A percentile compares a stretch with the other conserved stretches of the same genome.
Evolutionary conservation across 2,329 filamentous ascomycete species (phyloP).

Genomic region (Huntiella bhutanensis): DNA sequence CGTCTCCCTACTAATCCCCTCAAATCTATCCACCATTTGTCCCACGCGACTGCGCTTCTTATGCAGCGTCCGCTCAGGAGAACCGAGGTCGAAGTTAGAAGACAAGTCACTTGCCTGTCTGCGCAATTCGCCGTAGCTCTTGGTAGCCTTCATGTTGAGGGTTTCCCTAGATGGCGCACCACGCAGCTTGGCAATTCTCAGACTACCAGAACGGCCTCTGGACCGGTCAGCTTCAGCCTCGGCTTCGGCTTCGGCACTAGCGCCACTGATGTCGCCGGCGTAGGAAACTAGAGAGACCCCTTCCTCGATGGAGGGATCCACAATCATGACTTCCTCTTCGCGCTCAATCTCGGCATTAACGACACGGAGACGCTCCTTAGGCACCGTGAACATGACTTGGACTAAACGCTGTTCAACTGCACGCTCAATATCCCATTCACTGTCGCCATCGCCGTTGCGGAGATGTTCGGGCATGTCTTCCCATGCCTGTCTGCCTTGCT

Average conservation of each 20-base stretch:
- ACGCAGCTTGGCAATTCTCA: not conserved
- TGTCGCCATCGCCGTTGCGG: conserved; percentile 18
- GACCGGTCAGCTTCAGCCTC: not conserved
- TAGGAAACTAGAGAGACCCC: conserved; percentile 7
- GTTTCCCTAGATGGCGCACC: conserved; percentile 2
- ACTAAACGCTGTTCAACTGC: conserved; percentile 53
- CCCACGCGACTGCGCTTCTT: conserved; percentile 28
- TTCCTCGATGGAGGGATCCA: conserved; percentile 7
- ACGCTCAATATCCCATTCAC: conserved; percentile 61
- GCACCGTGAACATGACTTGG: conserved; percentile 85
- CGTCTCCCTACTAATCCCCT: conserved; percentile 25
- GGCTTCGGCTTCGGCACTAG: not conserved
- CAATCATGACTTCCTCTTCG: conserved; percentile 9
- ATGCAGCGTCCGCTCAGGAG: conserved; percentile 18
- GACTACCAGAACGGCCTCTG: not conserved
- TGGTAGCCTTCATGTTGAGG: conserved; percentile 1
- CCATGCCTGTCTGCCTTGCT: conserved; percentile 38
- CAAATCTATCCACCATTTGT: conserved; percentile 37
- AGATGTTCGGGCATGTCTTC: conserved; percentile 19
- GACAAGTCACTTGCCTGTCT: conserved; percentile 6
- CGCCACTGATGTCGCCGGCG: conserved; percentile 8
- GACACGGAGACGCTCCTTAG: conserved; percentile 68
- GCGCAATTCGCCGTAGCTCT: conserved; percentile 4
- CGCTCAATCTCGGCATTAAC: conserved; percentile 53
- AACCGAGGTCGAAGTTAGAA: too few species aligned